Base-by-base conservation (phyloP, 164 flowering plant species). In the Stephania cephalantha region DNA sequence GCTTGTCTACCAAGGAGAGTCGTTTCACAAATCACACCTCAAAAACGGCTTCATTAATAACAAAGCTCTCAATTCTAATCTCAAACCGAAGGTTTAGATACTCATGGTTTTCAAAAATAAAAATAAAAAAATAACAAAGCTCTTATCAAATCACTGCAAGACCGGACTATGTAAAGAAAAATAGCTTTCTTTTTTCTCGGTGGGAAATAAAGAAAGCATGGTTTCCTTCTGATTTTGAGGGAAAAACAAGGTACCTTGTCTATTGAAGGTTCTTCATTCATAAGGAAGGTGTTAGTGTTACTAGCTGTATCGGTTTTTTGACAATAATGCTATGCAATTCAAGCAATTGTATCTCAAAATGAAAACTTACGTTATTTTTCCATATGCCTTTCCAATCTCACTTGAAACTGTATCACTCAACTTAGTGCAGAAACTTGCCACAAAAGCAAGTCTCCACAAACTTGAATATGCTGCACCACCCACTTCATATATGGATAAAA, bases 341-440 rank as follows among this genome's bases (percentile, higher is more conserved):
- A 61, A 20, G n/a, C 12, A 20, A 71, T 13, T 44, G 9, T 29
- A 7, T 64, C 18, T 7, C n/a, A 35, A 31, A 46, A 53, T 65
- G 18, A 73, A 18, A 48, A 81, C 88, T 88, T 80, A 91, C 99
- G 97, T 91, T 74, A 89, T 90, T 79, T 84, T 89, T 29, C 96
- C 96, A 84, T 89, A 93, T 42, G 99, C 98, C 80, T 95, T 95
- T 64, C 99, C 99, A 64, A 95, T 90, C 88, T 95, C 98, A 81
- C 97, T 95, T 15, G 99, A 95, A 78, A 91, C 93, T 0, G 99
- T 93, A 79, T 95, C 99, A 79, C 97, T 93, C 80, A 95, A 81
- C 80, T 95, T 95, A 42, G 99, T 95, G 79, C 99, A 95, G 77
- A 92, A 95, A 82, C 98, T 95, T 50, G 98, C 94, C 71, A 92